A percentile compares a stretch with the other conserved stretches of the same genome.
These are phyloP conservation scores for Trichoderma reesei DNA, from an alignment of 495 filamentous ascomycete genomes.

Conservation along the genomic window DNA sequence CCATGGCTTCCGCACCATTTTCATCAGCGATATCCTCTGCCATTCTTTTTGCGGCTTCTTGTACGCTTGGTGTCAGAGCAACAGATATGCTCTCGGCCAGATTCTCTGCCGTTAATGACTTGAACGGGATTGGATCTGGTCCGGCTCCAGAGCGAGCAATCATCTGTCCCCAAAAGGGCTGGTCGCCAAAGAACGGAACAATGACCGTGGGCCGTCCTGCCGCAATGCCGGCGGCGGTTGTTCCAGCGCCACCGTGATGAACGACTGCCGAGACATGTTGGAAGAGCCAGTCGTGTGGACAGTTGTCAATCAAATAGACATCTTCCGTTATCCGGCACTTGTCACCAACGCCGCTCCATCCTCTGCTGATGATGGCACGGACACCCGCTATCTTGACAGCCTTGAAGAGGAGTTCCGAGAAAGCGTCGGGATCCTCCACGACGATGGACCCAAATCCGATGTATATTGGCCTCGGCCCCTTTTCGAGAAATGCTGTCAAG, in stretches of 20 bases:
- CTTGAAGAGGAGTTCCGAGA: conserved; percentile 46
- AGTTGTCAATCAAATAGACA: conserved; percentile 50
- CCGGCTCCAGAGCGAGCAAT: conserved; percentile 40
- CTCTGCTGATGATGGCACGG: conserved; percentile 51
- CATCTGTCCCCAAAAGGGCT: conserved; percentile 51
- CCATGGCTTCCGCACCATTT: conserved; percentile 16
- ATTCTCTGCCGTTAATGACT: conserved; percentile 31
- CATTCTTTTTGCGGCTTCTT: conserved; percentile 38
- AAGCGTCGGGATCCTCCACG: conserved; percentile 45
- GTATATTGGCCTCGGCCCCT: conserved; percentile 49
- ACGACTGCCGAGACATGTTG: conserved; percentile 51
- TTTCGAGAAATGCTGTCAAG: conserved; percentile 41
- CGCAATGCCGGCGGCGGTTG: conserved; percentile 51
- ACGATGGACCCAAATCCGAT: conserved; percentile 63
- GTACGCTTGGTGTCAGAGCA: conserved; percentile 26
- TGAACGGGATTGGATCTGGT: conserved; percentile 35
- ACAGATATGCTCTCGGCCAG: conserved; percentile 32
- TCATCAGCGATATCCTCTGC: conserved; percentile 32
- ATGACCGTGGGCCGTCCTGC: conserved; percentile 51
- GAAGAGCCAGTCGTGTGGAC: conserved; percentile 51
- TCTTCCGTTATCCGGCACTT: conserved; percentile 23
- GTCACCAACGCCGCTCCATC: conserved; percentile 46
- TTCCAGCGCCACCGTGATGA: conserved; percentile 59
- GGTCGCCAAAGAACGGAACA: conserved; percentile 59
- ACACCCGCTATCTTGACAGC: conserved; percentile 41